These are phyloP conservation scores for Plasmopara halstedii DNA, from an alignment of 352 stramenopile species.

Conservation along the genomic window DNA sequence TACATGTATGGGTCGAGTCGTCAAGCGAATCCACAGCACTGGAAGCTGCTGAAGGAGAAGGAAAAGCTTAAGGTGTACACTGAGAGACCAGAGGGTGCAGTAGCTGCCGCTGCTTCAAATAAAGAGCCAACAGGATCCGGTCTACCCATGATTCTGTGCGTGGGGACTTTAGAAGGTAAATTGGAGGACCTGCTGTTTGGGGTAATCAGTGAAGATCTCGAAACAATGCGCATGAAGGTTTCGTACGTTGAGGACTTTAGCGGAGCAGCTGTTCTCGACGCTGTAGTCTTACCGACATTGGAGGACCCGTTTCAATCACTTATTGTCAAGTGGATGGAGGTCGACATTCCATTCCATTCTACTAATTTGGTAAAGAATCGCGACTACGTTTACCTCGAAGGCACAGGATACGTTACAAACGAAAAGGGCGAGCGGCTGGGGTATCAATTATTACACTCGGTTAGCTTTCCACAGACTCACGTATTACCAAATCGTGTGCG, in stretches of 20 bases:
- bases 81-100: slow-evolving; percentile 4
- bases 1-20: slow-evolving; percentile 6
- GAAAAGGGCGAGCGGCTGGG: slow-evolving; percentile 32
- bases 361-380: slow-evolving; percentile 39
- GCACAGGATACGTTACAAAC: slow-evolving; percentile 28
- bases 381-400: slow-evolving; percentile 51
- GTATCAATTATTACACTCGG: slow-evolving; percentile 52
- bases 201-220: slow-evolving; percentile 25
- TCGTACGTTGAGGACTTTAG: slow-evolving; percentile 34
- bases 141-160: slow-evolving; percentile 31
- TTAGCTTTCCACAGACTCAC: slow-evolving; percentile 26
- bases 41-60: slow-evolving; percentile 17
- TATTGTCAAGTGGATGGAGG: slow-evolving; percentile 38
- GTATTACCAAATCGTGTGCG: slow-evolving; percentile 20
- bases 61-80: slow-evolving; percentile 19
- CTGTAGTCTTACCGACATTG: slow-evolving; percentile 19
- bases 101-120: not conserved
- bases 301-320: slow-evolving; percentile 32
- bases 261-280: slow-evolving; percentile 28
- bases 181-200: slow-evolving; percentile 54
- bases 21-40: slow-evolving; percentile 7
- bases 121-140: slow-evolving; percentile 4
- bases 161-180: slow-evolving; percentile 30
- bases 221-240: slow-evolving; percentile 38
- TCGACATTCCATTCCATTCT: slow-evolving; percentile 17